These are phyloP conservation scores for Suillus clintonianus DNA, from an alignment of 768 basidiomycete species.

Conservation along the genomic window DNA sequence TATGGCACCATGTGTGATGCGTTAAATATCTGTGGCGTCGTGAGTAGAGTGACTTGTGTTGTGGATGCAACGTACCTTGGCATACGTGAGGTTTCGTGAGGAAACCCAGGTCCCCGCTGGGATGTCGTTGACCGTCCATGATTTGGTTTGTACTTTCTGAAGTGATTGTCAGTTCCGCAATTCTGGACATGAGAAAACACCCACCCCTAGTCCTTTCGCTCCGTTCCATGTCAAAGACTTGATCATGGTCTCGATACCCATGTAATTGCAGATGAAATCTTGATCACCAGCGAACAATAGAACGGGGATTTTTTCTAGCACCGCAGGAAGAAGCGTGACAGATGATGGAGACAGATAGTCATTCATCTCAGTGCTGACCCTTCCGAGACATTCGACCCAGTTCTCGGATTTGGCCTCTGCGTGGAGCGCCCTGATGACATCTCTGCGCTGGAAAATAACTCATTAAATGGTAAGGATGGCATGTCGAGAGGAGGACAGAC, in stretches of 20 bases:
- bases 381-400: conserved; percentile 85
- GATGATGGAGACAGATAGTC: conserved; percentile 62
- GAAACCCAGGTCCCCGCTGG: conserved; percentile 91
- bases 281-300: conserved; percentile 94
- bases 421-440: conserved; percentile 84
- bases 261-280: conserved; percentile 95
- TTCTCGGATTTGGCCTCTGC: conserved; percentile 72
- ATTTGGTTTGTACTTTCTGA: conserved; percentile 67
- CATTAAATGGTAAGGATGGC: not conserved
- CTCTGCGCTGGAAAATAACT: conserved; percentile 57
- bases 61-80: conserved; percentile 55
- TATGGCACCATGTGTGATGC: conserved; percentile 96
- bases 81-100: conserved; percentile 89
- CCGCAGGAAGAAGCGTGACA: conserved; percentile 71
- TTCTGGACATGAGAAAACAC: conserved; percentile 29
- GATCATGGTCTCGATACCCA: conserved; percentile 87
- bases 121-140: conserved; percentile 73
- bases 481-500: conserved; percentile 49
- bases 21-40: conserved; percentile 69
- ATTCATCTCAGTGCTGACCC: conserved; percentile 64
- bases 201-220: conserved; percentile 76
- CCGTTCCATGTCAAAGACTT: conserved; percentile 86
- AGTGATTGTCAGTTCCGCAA: conserved; percentile 2
- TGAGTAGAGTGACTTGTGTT: not conserved
- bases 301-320: conserved; percentile 82